These are phyloP conservation scores for Musa acuminata DNA, from an alignment of 176 grass and related monocot species.

Conservation along the genomic window DNA sequence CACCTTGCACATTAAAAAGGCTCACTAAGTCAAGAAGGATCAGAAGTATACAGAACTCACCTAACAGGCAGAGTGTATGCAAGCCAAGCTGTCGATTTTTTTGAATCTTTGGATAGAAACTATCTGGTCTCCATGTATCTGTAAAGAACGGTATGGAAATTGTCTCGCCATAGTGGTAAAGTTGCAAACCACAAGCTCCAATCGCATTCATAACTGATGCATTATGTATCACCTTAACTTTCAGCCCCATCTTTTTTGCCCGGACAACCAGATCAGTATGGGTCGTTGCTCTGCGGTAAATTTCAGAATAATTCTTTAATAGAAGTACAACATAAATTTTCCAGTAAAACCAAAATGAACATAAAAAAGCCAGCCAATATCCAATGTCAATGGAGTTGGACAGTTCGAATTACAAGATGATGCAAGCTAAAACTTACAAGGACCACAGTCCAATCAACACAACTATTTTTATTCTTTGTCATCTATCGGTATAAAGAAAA, in stretches of 20 bases:
- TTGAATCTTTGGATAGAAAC: slow-evolving; percentile 92
- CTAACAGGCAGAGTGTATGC: slow-evolving; percentile 93
- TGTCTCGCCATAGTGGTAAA: slow-evolving; percentile 88
- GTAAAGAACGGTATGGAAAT: slow-evolving; percentile 96
- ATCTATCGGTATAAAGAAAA: too few species aligned
- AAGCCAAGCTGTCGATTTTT: slow-evolving; percentile 63
- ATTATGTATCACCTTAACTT: slow-evolving; percentile 86
- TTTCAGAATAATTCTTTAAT: neutral
- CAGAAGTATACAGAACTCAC: slow-evolving; percentile 20
- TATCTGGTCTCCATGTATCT: slow-evolving; percentile 86
- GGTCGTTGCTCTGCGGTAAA: slow-evolving; percentile 61
- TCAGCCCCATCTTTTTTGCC: slow-evolving; percentile 62
- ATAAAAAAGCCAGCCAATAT: neutral
- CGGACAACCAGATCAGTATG: slow-evolving; percentile 92
- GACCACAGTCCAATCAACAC: neutral
- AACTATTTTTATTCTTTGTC: neutral
- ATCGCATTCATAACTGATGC: slow-evolving; percentile 90
- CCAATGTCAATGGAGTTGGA: neutral
- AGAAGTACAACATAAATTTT: neutral
- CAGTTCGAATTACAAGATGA: neutral
- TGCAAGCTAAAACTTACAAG: too few species aligned
- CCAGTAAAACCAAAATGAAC: neutral
- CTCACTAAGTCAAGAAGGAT: neutral
- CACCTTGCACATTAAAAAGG: neutral
- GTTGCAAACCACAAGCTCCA: slow-evolving; percentile 81